A percentile compares a stretch with the other conserved stretches of the same genome.
phyloP scores from a whole-genome alignment of 805 yeast species.

The Metschnikowia aberdeeniae region DNA sequence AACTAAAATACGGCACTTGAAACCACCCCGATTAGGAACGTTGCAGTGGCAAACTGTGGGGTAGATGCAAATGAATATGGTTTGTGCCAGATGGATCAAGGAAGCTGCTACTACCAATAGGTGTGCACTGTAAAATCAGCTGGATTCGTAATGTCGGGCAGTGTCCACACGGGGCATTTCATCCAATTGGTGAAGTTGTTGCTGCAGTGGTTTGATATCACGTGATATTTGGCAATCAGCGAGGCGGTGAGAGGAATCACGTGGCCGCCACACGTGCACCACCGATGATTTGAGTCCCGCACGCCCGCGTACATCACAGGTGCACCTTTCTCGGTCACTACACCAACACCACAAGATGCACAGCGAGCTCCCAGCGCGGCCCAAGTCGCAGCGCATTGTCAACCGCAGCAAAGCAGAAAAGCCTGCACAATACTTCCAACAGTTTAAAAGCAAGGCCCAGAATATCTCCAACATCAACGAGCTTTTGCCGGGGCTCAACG shows the following conservation, averaged over 20 bases:
- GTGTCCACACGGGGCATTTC: not conserved
- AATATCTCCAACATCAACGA: constrained; percentile 33
- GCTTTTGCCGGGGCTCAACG: constrained; percentile 78
- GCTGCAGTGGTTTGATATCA: constrained; percentile 6
- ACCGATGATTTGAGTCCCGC: constrained; percentile 2
- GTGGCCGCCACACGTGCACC: not conserved
- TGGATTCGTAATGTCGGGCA: too few relatives aligned
- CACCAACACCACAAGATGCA: constrained; percentile 10
- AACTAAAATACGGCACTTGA: too few relatives aligned
- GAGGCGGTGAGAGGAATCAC: constrained; percentile 1
- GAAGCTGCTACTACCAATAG: too few relatives aligned
- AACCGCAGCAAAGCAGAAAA: constrained; percentile 21
- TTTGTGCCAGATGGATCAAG: too few relatives aligned
- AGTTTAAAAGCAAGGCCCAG: constrained; percentile 32
- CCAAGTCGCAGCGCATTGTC: constrained; percentile 30
- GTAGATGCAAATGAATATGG: too few relatives aligned
- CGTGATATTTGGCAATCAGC: constrained; percentile 19
- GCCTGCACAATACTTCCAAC: constrained; percentile 28
- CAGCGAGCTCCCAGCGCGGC: constrained; percentile 28
- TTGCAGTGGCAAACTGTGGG: too few relatives aligned
- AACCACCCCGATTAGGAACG: too few relatives aligned
- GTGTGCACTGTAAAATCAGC: too few relatives aligned
- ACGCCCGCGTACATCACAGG: not conserved
- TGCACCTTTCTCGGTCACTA: not conserved
- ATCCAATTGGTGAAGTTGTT: not conserved